A percentile compares a stretch with the other conserved stretches of the same genome.
These are phyloP conservation scores for Epichloe gansuensis DNA, from an alignment of 2,329 filamentous ascomycete genomes.

Conservation along the genomic window DNA sequence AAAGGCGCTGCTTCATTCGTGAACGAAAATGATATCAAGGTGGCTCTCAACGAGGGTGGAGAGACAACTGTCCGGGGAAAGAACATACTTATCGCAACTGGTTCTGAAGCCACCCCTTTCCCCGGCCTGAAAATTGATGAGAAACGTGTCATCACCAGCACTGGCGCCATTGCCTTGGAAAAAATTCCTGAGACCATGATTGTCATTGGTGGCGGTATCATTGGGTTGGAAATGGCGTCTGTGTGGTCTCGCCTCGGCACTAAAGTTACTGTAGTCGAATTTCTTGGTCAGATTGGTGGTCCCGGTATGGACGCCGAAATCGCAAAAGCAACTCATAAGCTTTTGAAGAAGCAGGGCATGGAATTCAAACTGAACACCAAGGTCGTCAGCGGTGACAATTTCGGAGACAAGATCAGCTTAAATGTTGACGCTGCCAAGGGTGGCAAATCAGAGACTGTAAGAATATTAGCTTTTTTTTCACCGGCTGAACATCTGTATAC, in stretches of 20 bases:
- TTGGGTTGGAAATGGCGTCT: constrained; percentile 95
- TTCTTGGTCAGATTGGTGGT: constrained; percentile 88
- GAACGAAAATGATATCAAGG: constrained; percentile 82
- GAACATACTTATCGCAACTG: constrained; percentile 97
- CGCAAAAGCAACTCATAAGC: constrained; percentile 81
- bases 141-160: constrained; percentile 94
- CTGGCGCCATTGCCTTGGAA: constrained; percentile 79
- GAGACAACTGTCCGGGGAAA: constrained; percentile 79
- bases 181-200: constrained; percentile 95
- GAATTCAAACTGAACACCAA: constrained; percentile 98
- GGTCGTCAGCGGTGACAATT: constrained; percentile 73
- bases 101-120: constrained; percentile 90
- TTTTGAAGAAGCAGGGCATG: constrained; percentile 89
- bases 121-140: constrained; percentile 92
- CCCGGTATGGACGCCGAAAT: constrained; percentile 96
- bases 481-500: neutral
- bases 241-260: constrained; percentile 91
- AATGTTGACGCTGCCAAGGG: constrained; percentile 88
- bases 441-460: constrained; percentile 81
- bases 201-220: constrained; percentile 96
- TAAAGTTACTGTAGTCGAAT: constrained; percentile 96
- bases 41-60: constrained; percentile 80
- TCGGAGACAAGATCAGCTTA: constrained; percentile 65
- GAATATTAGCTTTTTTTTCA: constrained; percentile 19
- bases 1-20: constrained; percentile 83